A percentile compares a stretch with the other conserved stretches of the same genome.
phyloP scores from a whole-genome alignment of 2,329 filamentous ascomycete genomes.

The Massarina eburnea region DNA sequence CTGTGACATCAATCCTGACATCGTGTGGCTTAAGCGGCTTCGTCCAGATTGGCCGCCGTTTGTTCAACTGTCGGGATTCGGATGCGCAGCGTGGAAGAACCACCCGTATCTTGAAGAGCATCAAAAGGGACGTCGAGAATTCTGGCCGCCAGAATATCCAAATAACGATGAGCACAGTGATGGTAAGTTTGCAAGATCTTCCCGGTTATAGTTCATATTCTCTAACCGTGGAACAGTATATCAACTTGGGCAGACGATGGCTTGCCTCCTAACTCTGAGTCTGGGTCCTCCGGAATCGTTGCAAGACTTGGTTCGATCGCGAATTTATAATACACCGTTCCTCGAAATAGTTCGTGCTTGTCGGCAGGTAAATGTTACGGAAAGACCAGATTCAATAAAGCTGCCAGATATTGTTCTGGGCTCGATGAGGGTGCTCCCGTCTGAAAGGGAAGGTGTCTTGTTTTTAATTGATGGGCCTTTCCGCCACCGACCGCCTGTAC shows the following conservation, averaged over 20 bases:
- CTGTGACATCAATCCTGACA: neutral
- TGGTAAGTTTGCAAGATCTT: neutral
- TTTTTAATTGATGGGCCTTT: no score
- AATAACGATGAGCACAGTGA: neutral
- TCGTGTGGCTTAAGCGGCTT: neutral
- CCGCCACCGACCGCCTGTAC: no score
- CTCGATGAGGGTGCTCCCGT: neutral
- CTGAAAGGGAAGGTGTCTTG: no score
- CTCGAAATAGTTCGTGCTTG: neutral
- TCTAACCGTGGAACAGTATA: neutral
- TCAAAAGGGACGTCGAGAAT: neutral
- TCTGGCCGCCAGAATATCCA: neutral
- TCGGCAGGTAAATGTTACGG: no score
- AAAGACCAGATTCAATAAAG: neutral
- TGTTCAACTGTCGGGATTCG: neutral
- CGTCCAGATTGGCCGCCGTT: neutral
- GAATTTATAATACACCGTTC: neutral
- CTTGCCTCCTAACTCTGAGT: neutral
- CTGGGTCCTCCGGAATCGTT: neutral
- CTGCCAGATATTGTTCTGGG: neutral
- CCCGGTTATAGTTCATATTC: neutral
- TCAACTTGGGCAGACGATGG: neutral
- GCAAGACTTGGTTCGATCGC: neutral
- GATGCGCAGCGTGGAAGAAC: neutral
- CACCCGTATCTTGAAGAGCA: neutral